Conservation (phyloP, 768 basidiomycete genomes). For the Trametes cinnabarina region DNA sequence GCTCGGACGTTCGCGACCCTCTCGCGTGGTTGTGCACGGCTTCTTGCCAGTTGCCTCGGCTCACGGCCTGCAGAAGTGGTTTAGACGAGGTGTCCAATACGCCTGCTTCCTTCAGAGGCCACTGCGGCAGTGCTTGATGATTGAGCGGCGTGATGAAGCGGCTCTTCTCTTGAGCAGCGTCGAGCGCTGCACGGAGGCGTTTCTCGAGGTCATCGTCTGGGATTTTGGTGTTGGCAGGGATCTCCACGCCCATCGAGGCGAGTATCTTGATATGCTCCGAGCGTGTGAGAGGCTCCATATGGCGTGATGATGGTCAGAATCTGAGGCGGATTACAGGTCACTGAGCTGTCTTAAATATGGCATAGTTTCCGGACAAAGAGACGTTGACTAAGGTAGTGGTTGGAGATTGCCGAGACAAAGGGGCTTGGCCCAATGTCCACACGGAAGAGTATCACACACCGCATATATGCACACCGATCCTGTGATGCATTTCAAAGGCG, state of each 20-base stretch:
- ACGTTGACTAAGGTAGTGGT: too few relatives aligned
- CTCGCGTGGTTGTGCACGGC: background rate
- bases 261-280: conserved; percentile 1
- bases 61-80: background rate
- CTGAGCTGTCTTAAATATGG: too few relatives aligned
- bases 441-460: too few relatives aligned
- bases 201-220: conserved; percentile 8
- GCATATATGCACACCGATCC: too few relatives aligned
- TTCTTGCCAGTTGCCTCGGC: background rate
- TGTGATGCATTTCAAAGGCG: too few relatives aligned
- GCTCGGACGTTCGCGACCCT: background rate
- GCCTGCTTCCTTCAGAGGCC: background rate
- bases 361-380: too few relatives aligned
- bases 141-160: background rate
- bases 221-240: conserved; percentile 10
- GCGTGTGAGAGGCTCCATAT: conserved; percentile 7
- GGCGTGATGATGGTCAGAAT: too few relatives aligned
- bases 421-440: too few relatives aligned
- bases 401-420: too few relatives aligned
- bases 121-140: background rate
- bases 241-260: conserved; percentile 8
- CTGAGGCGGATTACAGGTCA: too few relatives aligned
- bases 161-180: conserved; percentile 9
- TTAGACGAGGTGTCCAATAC: too few relatives aligned
- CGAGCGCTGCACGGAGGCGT: conserved; percentile 11